Evolutionary conservation across 768 basidiomycete genomes (phyloP).

Genomic region (Rhodotorula diobovata): DNA sequence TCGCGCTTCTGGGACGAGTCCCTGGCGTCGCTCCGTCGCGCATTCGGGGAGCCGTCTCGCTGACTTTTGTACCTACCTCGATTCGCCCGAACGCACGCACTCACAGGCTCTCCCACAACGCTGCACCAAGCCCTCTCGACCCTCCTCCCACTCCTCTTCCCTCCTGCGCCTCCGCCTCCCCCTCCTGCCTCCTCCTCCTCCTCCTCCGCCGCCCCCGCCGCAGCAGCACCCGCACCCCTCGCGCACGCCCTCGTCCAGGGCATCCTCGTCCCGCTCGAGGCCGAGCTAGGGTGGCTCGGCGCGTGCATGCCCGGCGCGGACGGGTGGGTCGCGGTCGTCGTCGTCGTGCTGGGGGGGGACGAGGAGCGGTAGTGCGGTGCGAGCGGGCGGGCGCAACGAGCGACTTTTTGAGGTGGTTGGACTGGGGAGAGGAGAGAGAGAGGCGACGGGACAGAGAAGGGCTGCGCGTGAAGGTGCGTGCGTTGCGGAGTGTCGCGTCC

Average conservation of each 20-base stretch:
- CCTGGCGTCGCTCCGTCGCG: too few relatives aligned
- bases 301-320: constrained; percentile 87
- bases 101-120: constrained; percentile 65
- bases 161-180: constrained; percentile 40
- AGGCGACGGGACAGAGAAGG: neutral
- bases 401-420: neutral
- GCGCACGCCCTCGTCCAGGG: constrained; percentile 83
- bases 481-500: too few relatives aligned
- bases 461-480: too few relatives aligned
- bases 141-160: constrained; percentile 75
- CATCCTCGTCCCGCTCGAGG: constrained; percentile 70
- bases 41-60: neutral
- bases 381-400: neutral
- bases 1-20: neutral
- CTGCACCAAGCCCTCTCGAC: constrained; percentile 64
- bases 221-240: constrained; percentile 43
- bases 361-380: neutral
- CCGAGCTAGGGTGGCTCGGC: constrained; percentile 92
- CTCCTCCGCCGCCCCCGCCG: neutral
- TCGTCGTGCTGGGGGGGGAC: neutral
- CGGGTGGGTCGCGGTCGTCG: constrained; percentile 60
- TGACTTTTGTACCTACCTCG: neutral
- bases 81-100: too few relatives aligned
- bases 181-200: neutral
- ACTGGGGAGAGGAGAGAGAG: neutral